These are phyloP conservation scores for Pseudopithomyces maydicus DNA, from an alignment of 2,329 filamentous ascomycete genomes.

Conservation along the genomic window DNA sequence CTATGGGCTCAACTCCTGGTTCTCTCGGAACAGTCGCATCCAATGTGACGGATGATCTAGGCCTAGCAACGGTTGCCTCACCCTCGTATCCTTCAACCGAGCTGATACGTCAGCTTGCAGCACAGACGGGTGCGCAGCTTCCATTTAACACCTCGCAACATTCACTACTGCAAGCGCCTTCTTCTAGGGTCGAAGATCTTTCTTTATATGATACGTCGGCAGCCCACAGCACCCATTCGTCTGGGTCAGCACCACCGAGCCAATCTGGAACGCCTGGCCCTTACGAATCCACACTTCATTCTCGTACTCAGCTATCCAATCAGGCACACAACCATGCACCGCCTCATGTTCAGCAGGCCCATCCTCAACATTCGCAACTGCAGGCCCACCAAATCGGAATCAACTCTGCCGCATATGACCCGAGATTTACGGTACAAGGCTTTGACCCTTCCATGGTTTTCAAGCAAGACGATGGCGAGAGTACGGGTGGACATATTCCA, in stretches of 20 bases:
- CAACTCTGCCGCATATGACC: conserved; percentile 37
- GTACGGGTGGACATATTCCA: conserved; percentile 15
- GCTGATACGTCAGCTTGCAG: conserved; percentile 41
- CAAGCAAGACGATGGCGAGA: conserved; percentile 27
- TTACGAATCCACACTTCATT: conserved; percentile 31
- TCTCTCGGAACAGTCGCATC: conserved; percentile 34
- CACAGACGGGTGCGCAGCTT: conserved; percentile 41
- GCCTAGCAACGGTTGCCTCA: conserved; percentile 29
- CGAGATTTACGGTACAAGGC: conserved; percentile 37
- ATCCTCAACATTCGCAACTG: conserved; percentile 34
- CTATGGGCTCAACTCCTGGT: conserved; percentile 31
- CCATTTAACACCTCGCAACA: conserved; percentile 40
- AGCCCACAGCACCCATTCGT: conserved; percentile 37
- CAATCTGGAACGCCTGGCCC: conserved; percentile 41
- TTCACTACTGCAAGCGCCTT: conserved; percentile 34
- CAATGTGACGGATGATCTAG: conserved; percentile 35
- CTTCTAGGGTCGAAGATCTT: conserved; percentile 41
- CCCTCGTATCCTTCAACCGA: conserved; percentile 40
- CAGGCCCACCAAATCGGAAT: conserved; percentile 38
- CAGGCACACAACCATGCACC: conserved; percentile 31
- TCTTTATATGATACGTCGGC: conserved; percentile 39
- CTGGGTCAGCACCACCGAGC: conserved; percentile 36
- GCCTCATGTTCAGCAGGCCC: conserved; percentile 32
- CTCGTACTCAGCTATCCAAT: conserved; percentile 13
- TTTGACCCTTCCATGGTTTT: conserved; percentile 43